Percentiles rank a stretch among this genome's conserved stretches.
These are phyloP conservation scores for Colletotrichum neosansevieriae DNA, from an alignment of 2,329 filamentous ascomycete genomes.

Conservation along the genomic window DNA sequence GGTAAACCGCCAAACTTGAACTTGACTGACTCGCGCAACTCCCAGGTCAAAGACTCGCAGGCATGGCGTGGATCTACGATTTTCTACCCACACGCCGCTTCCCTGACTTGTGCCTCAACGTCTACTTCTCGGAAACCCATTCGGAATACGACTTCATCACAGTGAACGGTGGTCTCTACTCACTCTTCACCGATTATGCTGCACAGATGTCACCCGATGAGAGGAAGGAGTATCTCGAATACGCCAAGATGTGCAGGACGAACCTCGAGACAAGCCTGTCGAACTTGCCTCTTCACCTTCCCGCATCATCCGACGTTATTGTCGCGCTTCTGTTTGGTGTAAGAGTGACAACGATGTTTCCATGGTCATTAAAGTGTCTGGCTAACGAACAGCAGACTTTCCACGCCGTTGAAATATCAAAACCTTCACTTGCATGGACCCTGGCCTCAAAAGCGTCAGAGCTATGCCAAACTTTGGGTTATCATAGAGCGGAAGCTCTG, in stretches of 20 bases:
- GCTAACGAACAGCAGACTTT: constrained; percentile 43
- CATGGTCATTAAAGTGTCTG: no score
- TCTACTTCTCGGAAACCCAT: constrained; percentile 50
- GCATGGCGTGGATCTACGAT: constrained; percentile 47
- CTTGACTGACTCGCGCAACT: background rate
- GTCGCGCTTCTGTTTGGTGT: constrained; percentile 43
- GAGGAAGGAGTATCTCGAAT: constrained; percentile 43
- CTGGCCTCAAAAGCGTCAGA: constrained; percentile 49
- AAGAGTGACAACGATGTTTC: background rate
- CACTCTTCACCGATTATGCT: constrained; percentile 34
- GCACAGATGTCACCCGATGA: constrained; percentile 37
- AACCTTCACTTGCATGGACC: constrained; percentile 49
- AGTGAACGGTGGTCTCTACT: constrained; percentile 47
- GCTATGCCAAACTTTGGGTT: constrained; percentile 49
- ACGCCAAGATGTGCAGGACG: constrained; percentile 44
- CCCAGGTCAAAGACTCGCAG: constrained; percentile 12
- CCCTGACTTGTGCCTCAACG: constrained; percentile 48
- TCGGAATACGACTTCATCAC: constrained; percentile 50
- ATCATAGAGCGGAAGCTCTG: constrained; percentile 44
- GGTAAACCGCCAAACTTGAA: fast-evolving
- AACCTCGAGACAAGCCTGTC: constrained; percentile 50
- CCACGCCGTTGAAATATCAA: constrained; percentile 49
- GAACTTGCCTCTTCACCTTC: constrained; percentile 49
- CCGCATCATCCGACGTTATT: constrained; percentile 45
- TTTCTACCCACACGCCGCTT: constrained; percentile 48